Evolutionary conservation across 1,139 yeast species (phyloP).

Genomic region (Geotrichum klebahnii): DNA sequence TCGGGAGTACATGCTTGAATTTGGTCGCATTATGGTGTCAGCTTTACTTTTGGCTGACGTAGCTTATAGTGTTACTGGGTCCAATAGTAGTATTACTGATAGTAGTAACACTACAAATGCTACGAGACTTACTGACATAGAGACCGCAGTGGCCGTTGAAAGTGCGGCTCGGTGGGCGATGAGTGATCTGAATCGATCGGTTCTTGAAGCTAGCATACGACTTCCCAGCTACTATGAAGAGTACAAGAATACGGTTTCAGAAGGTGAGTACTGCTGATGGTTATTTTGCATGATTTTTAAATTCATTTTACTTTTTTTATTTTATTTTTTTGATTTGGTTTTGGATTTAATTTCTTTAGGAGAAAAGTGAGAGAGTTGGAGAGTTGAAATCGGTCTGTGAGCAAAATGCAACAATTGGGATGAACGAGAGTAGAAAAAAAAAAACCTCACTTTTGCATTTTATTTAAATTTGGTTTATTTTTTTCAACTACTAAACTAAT

Average conservation of each 20-base stretch:
- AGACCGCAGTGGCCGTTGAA: conserved; percentile 22
- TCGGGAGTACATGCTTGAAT: conserved; percentile 26
- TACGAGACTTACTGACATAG: too few relatives aligned
- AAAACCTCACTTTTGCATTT: too few relatives aligned
- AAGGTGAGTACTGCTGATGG: conserved; percentile 7
- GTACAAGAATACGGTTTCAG: conserved; percentile 5
- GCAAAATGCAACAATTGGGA: too few relatives aligned
- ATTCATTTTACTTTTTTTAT: neutral
- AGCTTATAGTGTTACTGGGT: conserved; percentile 2
- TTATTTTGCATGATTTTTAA: too few relatives aligned
- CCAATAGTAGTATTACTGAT: too few relatives aligned
- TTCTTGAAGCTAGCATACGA: neutral
- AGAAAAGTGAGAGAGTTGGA: too few relatives aligned
- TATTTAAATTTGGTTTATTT: too few relatives aligned
- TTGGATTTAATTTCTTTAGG: too few relatives aligned
- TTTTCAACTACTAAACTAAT: too few relatives aligned
- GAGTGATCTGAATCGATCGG: conserved; percentile 14
- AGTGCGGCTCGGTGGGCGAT: conserved; percentile 25
- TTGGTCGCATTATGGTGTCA: conserved; percentile 28
- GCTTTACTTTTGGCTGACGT: conserved; percentile 26
- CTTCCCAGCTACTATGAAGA: neutral
- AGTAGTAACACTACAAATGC: too few relatives aligned
- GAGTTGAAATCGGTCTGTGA: too few relatives aligned
- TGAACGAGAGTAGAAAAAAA: too few relatives aligned
- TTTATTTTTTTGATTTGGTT: neutral